A percentile compares a stretch with the other conserved stretches of the same genome.
Conservation (phyloP, 148 eudicot species). For the Silene latifolia region DNA sequence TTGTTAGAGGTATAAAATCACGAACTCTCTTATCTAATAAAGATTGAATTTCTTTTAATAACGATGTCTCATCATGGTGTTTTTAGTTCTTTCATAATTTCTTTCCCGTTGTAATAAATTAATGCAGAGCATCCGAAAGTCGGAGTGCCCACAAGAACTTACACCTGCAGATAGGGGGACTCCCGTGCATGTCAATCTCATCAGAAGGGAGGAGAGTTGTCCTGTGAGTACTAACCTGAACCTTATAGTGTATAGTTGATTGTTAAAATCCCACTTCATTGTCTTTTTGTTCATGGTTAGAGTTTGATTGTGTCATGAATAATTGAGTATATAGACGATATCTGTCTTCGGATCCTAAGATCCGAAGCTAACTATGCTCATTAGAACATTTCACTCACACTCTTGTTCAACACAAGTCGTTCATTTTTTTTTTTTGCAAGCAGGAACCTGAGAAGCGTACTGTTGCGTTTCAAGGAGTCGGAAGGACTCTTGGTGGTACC, state of each 20-base stretch:
- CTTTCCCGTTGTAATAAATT: slow-evolving; percentile 1
- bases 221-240: slow-evolving; percentile 38
- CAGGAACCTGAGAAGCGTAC: slow-evolving; percentile 53
- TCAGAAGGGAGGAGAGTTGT: slow-evolving; percentile 45
- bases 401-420: background rate
- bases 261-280: background rate
- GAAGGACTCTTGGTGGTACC: slow-evolving; percentile 59
- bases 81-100: background rate
- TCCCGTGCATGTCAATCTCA: slow-evolving; percentile 55
- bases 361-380: too few relatives aligned
- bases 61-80: background rate
- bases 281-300: background rate
- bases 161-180: slow-evolving; percentile 51
- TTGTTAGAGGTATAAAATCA: slow-evolving; percentile 61
- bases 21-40: background rate
- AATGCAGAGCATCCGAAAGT: slow-evolving; percentile 55
- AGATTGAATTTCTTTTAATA: too few relatives aligned
- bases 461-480: slow-evolving; percentile 52
- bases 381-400: too few relatives aligned
- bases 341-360: too few relatives aligned
- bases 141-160: slow-evolving; percentile 65
- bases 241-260: background rate
- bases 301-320: background rate
- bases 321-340: too few relatives aligned
- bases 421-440: background rate